Conservation (phyloP, 176 grass and related monocot species). For the barley (Hordeum vulgare) region DNA sequence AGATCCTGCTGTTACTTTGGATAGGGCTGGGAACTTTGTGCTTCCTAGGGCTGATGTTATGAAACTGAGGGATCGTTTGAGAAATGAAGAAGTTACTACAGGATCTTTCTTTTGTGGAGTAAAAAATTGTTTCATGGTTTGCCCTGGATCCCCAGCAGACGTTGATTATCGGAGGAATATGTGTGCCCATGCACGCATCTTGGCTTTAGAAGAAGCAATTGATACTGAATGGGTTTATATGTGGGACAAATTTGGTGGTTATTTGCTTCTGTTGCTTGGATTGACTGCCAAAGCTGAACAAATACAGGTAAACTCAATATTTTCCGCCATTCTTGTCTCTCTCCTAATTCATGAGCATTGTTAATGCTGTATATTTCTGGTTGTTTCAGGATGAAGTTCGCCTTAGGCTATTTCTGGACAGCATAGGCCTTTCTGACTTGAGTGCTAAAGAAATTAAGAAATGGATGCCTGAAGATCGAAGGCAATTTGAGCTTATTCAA, state of each 20-base stretch:
- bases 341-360: not conserved
- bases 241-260: conserved; percentile 99
- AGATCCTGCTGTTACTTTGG: conserved; percentile 82
- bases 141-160: conserved; percentile 49
- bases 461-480: conserved; percentile 98
- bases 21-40: conserved; percentile 98
- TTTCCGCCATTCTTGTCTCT: conserved; percentile 6
- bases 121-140: conserved; percentile 60
- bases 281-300: conserved; percentile 99
- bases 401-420: conserved; percentile 97
- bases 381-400: conserved; percentile 92
- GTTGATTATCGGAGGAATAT: conserved; percentile 86
- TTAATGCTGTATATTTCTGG: conserved; percentile 17
- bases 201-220: conserved; percentile 97
- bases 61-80: conserved; percentile 93
- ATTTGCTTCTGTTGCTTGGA: conserved; percentile 97
- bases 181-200: conserved; percentile 98
- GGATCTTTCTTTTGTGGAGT: conserved; percentile 74
- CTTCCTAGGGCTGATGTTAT: conserved; percentile 98
- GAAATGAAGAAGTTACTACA: conserved; percentile 84
- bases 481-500: conserved; percentile 94
- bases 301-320: conserved; percentile 67
- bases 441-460: conserved; percentile 99
- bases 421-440: conserved; percentile 94
- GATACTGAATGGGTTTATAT: conserved; percentile 99